Evolutionary conservation across 768 basidiomycete genomes (phyloP).

Genomic region (Holtermanniella nyarrowii): DNA sequence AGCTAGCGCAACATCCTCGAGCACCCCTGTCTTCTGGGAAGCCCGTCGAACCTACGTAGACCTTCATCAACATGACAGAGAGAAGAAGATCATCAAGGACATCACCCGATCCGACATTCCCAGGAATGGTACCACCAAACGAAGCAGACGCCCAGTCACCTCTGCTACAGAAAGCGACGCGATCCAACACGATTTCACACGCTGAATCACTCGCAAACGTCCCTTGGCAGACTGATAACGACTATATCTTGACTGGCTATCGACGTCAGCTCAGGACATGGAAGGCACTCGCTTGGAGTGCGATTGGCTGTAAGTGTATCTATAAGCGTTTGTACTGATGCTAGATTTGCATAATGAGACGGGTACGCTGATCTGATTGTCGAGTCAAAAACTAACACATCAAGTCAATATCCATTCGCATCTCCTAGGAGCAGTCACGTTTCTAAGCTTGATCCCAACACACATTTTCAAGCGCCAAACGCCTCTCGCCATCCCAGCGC

Average conservation of each 20-base stretch:
- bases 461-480: constrained; percentile 41
- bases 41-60: background rate
- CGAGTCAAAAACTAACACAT: background rate
- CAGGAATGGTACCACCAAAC: background rate
- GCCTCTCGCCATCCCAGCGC: constrained; percentile 34
- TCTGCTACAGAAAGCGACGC: background rate
- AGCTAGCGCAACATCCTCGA: background rate
- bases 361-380: constrained; percentile 10
- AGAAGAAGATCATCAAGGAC: background rate
- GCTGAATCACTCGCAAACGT: constrained; percentile 22
- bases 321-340: background rate
- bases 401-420: constrained; percentile 81
- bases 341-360: constrained; percentile 39
- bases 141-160: background rate
- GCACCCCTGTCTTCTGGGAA: no score
- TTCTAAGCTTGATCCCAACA: constrained; percentile 47
- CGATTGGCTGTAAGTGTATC: constrained; percentile 21
- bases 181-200: constrained; percentile 15
- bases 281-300: constrained; percentile 21
- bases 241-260: constrained; percentile 30
- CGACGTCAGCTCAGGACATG: constrained; percentile 18
- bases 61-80: background rate
- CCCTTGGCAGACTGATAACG: constrained; percentile 40
- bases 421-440: constrained; percentile 57
- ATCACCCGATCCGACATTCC: background rate